Base-by-base conservation (phyloP, 2,329 filamentous ascomycete species). In the Alternaria hordeiaustralica region DNA sequence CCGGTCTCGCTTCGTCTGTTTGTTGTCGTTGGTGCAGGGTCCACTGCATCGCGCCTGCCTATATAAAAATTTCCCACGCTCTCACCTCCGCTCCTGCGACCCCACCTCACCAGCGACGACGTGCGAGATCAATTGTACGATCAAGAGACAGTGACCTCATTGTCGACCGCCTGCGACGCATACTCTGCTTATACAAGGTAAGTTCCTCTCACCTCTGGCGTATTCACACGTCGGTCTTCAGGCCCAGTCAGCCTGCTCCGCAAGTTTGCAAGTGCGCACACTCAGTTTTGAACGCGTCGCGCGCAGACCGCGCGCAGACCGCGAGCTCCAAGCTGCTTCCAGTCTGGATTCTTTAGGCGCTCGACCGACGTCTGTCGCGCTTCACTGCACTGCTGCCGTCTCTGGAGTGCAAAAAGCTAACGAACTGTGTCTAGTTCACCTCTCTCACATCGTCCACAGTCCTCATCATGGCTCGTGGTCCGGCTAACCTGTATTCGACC, bases 31-130 rank as follows among this genome's bases (percentile, higher is more conserved):
- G 43, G 60, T 51, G 63, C 63, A 63, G 41, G 43, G 64, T 63
- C 50, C 58, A 60, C 63, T 57, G 53, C 64, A 8, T 61, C 25
- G 62, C 63, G 50, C 62, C 66, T 71, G 63, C 61, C 55, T 46
- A 18, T 59, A 56, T 60, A 61, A 55, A 54, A 47, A 12, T 53
- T 26, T 45, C 41, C 20, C 54, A 21, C 55, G 33, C 60, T 63
- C 55, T 55, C 59, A 41, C 30, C 36, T 53, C 47, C 13, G 12
- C 53, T 56, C 53, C 26, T 20, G 21, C 45, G 54, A 60, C 61
- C 60, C 55, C 58, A 60, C 60, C 49, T 50, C 60, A 49, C 36
- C 57, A 23, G 44, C 54, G 36, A 54, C 53, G 18, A 56, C 46
- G 44, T 45, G 15, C 33, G 43, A 30, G 30, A 12, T 25, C 21